Base-by-base conservation (phyloP, 371 early-diverging fungal species). In the Circinella umbellata region DNA sequence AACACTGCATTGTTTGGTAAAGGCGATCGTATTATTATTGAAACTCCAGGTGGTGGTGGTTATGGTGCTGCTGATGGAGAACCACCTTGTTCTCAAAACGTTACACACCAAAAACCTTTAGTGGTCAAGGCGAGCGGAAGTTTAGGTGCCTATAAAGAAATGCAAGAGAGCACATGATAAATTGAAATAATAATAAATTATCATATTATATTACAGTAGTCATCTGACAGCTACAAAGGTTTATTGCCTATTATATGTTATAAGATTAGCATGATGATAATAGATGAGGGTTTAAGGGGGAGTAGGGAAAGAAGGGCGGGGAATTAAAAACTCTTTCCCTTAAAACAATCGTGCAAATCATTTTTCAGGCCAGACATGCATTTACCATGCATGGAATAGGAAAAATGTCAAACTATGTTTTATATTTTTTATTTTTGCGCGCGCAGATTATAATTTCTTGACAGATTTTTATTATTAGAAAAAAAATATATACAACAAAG, bases 11-110 rank as follows among this genome's bases (percentile, higher is more conserved):
- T 83, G 13, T 94, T 95, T 64, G 74, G 80, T 1, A 80, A 85
- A 14, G 93, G 94, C 3, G 98, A 97, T 75, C 86, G 92, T 18
- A 80, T 98, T 49, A 66, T 93, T 20, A 90, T 98, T 51, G 83
- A 89, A 69, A 95, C 97, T 0, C 97, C 98, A n/a, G 98, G 98
- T 8, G 98, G 95, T 35, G 98, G 97, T 51, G 98, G 95, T 13
- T 95, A 73, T 65, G 85, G 85, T 20, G 38, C 61, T 5, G 60
- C 51, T 14, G 54, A 42, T 14, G 38, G 27, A 49, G 49, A 15
- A 42, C 9, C 27, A 39, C 39, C 57, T 18, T 57, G 57, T 57
- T 34, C 57, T 1, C 49, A 34, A 13, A 37, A 63, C 14, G 18
- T 49, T 9, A 36, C 54, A 10, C 51, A 54, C 4, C 54, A 54